These are phyloP conservation scores for Mycena rebaudengoi DNA, from an alignment of 768 basidiomycete species.

Conservation along the genomic window DNA sequence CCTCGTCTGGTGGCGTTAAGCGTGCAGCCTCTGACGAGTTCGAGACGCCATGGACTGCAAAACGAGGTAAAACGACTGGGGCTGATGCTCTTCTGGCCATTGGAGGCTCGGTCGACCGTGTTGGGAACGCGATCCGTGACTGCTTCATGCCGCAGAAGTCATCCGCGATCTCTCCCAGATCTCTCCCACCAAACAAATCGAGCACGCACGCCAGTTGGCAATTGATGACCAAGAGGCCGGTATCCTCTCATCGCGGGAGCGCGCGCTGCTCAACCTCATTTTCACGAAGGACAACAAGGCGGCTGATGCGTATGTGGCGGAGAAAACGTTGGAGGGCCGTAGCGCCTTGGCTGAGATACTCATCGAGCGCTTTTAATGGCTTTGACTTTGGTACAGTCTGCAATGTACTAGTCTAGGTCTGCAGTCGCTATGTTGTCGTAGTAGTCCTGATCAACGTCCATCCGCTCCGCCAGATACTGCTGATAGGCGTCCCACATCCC, in stretches of 20 bases:
- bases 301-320: neutral
- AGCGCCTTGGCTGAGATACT: neutral
- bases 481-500: slow-evolving; percentile 37
- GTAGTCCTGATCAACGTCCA: neutral
- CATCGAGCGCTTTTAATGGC: neutral
- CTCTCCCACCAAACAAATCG: slow-evolving; percentile 1
- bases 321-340: neutral
- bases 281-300: neutral
- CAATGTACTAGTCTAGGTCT: neutral
- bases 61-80: neutral
- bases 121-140: neutral
- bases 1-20: neutral
- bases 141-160: slow-evolving; percentile 10
- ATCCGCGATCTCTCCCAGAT: neutral
- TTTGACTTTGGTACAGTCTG: neutral
- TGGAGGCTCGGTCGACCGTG: neutral
- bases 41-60: neutral
- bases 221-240: neutral
- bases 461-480: neutral
- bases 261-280: neutral
- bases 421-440: neutral
- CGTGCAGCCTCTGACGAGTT: neutral
- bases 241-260: neutral
- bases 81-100: neutral
- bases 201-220: neutral